Evolutionary conservation across 192 early-diverging fungal genomes (phyloP).

Genomic region (Dissophora globulifera): DNA sequence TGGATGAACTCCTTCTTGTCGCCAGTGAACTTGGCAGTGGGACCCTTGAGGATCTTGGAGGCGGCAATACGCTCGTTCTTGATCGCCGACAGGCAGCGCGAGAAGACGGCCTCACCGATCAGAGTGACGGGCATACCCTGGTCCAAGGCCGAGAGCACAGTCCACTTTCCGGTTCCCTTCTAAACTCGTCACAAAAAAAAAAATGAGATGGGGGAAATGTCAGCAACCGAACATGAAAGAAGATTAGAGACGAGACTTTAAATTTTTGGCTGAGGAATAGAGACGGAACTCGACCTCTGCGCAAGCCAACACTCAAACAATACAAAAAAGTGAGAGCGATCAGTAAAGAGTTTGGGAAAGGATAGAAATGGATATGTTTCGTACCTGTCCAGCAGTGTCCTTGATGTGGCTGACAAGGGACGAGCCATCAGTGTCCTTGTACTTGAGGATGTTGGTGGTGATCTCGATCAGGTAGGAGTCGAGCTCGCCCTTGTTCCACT

Average conservation of each 20-base stretch:
- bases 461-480: conserved; percentile 99
- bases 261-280: conserved; percentile 2
- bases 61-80: conserved; percentile 96
- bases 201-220: background rate
- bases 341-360: too few relatives aligned
- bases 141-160: conserved; percentile 94
- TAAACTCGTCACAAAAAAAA: conserved; percentile 29
- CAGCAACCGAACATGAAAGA: background rate
- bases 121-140: conserved; percentile 96
- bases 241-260: too few relatives aligned
- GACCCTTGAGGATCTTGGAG: conserved; percentile 86
- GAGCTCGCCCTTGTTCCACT: conserved; percentile 98
- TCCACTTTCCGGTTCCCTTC: conserved; percentile 99
- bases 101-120: conserved; percentile 98
- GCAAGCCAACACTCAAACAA: too few relatives aligned
- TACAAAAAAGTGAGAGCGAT: too few relatives aligned
- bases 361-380: too few relatives aligned
- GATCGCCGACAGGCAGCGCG: conserved; percentile 95
- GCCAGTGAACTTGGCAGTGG: conserved; percentile 77
- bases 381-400: conserved; percentile 92
- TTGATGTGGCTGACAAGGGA: conserved; percentile 94
- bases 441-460: conserved; percentile 91
- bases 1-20: conserved; percentile 91
- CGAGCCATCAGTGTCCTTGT: conserved; percentile 89
- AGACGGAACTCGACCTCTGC: too few relatives aligned